Evolutionary conservation across 805 yeast genomes (phyloP).

Genomic region (Metschnikowia koreensis): DNA sequence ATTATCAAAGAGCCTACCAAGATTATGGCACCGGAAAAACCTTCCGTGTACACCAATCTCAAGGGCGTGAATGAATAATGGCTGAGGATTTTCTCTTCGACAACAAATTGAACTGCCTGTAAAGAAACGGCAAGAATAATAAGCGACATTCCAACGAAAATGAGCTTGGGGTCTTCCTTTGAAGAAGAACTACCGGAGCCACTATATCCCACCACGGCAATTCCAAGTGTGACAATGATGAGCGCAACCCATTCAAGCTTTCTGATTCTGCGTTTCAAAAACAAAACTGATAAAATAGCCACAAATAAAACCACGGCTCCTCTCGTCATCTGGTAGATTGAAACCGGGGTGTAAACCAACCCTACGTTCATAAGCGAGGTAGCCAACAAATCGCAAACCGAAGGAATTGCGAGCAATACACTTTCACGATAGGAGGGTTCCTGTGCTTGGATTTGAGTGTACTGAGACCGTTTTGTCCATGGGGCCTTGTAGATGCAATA

Average conservation of each 20-base stretch:
- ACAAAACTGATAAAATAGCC: slow-evolving; percentile 64
- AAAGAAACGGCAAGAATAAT: slow-evolving; percentile 63
- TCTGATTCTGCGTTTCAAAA: slow-evolving; percentile 54
- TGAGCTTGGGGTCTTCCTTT: slow-evolving; percentile 23
- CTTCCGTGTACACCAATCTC: slow-evolving; percentile 71
- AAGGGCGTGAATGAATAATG: slow-evolving; percentile 57
- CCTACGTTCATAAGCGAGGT: slow-evolving; percentile 80
- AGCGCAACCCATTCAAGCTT: slow-evolving; percentile 68
- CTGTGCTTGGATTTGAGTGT: slow-evolving; percentile 8
- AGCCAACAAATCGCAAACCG: slow-evolving; percentile 67
- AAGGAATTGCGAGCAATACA: slow-evolving; percentile 50
- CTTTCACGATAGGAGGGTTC: slow-evolving; percentile 9
- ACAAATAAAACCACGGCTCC: slow-evolving; percentile 77
- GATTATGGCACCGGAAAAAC: slow-evolving; percentile 57
- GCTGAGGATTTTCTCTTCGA: slow-evolving; percentile 66
- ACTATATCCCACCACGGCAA: slow-evolving; percentile 69
- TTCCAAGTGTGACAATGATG: slow-evolving; percentile 63
- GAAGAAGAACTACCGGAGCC: slow-evolving; percentile 42
- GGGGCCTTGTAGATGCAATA: slow-evolving; percentile 25
- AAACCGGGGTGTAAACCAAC: slow-evolving; percentile 69
- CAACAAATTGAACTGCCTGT: slow-evolving; percentile 74
- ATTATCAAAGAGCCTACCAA: slow-evolving; percentile 46
- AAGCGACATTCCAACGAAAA: slow-evolving; percentile 55
- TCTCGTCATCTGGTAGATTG: slow-evolving; percentile 82
- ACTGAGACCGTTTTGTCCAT: slow-evolving; percentile 12